Evolutionary conservation across 2,329 filamentous ascomycete genomes (phyloP), one percentile per base, ranked within the genome.

Genomic region (Trichoderma simmonsii): DNA sequence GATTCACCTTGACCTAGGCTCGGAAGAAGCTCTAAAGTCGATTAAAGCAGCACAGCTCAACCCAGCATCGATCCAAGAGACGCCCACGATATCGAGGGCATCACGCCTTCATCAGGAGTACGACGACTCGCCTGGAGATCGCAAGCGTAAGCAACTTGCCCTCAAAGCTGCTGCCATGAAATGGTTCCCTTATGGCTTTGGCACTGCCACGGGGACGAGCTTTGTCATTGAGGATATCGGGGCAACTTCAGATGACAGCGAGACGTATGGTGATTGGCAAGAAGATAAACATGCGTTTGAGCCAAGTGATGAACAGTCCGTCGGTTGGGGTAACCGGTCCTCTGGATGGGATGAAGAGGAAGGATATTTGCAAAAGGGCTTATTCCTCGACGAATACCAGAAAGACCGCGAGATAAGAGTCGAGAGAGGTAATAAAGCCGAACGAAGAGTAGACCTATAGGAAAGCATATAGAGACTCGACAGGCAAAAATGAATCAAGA

Each of bases 211-310:
- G 0, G 83, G 83, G 3, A 81, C 77, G 0, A 80, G 72, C 14
- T 84, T 86, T 72, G 82, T 85, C 4, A 81, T 86, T 65, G 83
- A 85, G 73, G 83, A 84, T 64, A 80, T 86, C 32, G 83, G 80
- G 1, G 83, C 84, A 51, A 75, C 82, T 11, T 79, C 79, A 8
- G 81, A 84, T 21, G 81, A 84, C 60, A 82, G 84, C 57, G 82
- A 84, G 73, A 80, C 82, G 32, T 83, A 83, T 72, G 82, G 82
- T 3, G 81, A 83, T 26, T 84, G 81, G 73, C 82, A 83, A 73
- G 75, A 73, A 14, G 74, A 74, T 9, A 75, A 74, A 34, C 73
- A 75, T 78, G 75, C 75, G 74, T 71, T 54, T 56, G 43, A 63
- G 7, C 59, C 61, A 3, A 63, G 72, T 8, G 28, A 70, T 24